Evolutionary conservation across 2,329 filamentous ascomycete species (phyloP).

Genomic region (Pezicula carpinea): DNA sequence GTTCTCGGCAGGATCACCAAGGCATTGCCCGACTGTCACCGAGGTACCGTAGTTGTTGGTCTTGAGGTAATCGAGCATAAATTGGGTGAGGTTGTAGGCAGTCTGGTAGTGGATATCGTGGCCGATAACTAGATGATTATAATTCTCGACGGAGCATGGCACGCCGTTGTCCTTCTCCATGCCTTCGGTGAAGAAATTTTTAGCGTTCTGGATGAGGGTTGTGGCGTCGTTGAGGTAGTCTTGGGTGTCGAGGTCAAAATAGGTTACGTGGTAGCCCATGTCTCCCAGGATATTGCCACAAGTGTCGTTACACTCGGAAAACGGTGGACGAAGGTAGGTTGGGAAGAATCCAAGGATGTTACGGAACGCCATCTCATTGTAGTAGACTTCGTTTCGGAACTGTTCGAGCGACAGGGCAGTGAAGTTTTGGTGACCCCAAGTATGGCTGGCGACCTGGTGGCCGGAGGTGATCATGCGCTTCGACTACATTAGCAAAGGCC

Average conservation of each 20-base stretch:
- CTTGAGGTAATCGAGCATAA: conserved; percentile 27
- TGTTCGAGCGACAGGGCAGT: conserved; percentile 35
- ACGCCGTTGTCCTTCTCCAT: conserved; percentile 26
- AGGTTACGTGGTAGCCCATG: conserved; percentile 41
- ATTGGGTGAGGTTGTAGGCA: conserved; percentile 24
- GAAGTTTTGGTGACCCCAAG: conserved; percentile 45
- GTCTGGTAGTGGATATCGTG: conserved; percentile 32
- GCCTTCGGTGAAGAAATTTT: conserved; percentile 34
- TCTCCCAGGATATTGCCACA: conserved; percentile 31
- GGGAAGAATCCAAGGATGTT: conserved; percentile 49
- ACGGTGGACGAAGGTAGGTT: conserved; percentile 45
- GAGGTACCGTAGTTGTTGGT: conserved; percentile 29
- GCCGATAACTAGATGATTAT: conserved; percentile 36
- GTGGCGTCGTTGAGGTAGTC: conserved; percentile 41
- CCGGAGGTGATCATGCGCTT: conserved; percentile 25
- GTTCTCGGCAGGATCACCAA: conserved; percentile 34
- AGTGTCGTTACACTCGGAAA: conserved; percentile 27
- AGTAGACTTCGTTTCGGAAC: conserved; percentile 42
- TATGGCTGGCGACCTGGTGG: conserved; percentile 56
- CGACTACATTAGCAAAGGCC: too few relatives aligned
- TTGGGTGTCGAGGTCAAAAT: conserved; percentile 45
- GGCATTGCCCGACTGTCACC: conserved; percentile 40
- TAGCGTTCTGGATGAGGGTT: conserved; percentile 37
- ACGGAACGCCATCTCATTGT: conserved; percentile 48
- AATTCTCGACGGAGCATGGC: neutral